These are phyloP conservation scores for Raphanus sativus DNA, from an alignment of 345 rosid genomes.

Conservation along the genomic window DNA sequence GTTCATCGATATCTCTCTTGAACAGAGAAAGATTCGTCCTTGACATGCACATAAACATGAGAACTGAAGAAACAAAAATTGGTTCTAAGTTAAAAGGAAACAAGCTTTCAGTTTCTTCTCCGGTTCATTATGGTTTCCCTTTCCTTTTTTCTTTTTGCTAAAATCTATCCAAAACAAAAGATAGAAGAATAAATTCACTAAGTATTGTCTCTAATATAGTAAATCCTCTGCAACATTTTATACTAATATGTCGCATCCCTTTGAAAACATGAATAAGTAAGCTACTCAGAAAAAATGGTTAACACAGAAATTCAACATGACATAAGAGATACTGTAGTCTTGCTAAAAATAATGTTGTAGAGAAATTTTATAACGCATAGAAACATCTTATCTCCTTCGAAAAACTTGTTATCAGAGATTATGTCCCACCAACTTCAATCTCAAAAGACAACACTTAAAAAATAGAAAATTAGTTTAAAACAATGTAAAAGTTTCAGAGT, in stretches of 20 bases:
- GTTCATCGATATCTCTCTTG: constrained; percentile 65
- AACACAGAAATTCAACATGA: neutral
- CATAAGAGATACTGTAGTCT: neutral
- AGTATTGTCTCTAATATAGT: neutral
- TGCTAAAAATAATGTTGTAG: neutral
- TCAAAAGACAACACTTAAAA: neutral
- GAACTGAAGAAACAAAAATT: constrained; percentile 3
- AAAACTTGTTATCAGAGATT: neutral
- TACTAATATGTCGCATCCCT: neutral
- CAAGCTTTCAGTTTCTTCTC: neutral
- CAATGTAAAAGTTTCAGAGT: neutral
- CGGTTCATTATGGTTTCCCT: neutral
- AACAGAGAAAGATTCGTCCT: constrained; percentile 49
- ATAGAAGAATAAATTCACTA: neutral
- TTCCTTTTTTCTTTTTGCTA: neutral
- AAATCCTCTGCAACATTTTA: neutral
- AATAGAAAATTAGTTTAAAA: too few species aligned
- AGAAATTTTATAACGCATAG: neutral
- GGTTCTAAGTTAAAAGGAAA: neutral
- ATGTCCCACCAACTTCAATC: neutral
- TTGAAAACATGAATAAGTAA: neutral
- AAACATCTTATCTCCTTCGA: neutral
- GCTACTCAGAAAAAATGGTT: neutral
- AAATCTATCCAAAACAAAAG: neutral
- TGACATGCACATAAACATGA: constrained; percentile 1